Evolutionary conservation across 2,329 filamentous ascomycete genomes (phyloP), one percentile per base, ranked within the genome.

Genomic region (Reticulascus tulasneorum): DNA sequence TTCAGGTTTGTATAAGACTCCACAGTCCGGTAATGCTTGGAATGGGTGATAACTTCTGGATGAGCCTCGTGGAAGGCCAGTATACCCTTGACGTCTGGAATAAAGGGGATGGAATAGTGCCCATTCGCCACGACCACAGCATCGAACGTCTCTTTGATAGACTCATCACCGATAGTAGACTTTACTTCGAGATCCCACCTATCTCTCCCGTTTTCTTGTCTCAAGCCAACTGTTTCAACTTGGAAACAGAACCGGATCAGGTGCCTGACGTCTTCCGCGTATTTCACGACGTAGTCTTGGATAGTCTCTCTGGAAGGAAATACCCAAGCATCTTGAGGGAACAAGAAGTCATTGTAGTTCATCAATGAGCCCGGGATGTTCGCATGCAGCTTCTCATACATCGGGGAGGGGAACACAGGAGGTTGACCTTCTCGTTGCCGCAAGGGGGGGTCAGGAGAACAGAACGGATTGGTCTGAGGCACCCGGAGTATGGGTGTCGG

Each of bases 351-450:
- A 5, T 82, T 82, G 57, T 82, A 96, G 5, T 72, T 67, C 91
- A 97, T 97, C 34, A 96, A 57, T 0, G 71, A 69, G 40, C 84
- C 78, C 0, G 89, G 86, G 30, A 96, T 89, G 57, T 97, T 97
- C 16, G 90, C 89, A 52, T 95, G 83, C 12, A 96, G 67, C 17
- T 73, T 65, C 30, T 88, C 79, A 58, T 96, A 96, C 62, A 95
- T 77, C 4, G 90, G 85, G 13, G 85, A 87, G n/a, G 86, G 70
- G 52, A 91, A 94, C 3, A 79, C 59, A 6, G 83, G 75, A 1
- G 73, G 53, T 8, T 44, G 31, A 23, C 47, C 48, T 7, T 51
- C 46, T 29, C 54, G 51, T 13, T 58, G 54, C 65, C 70, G 77
- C 38, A 80, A 59, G 6, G 86, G 84, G 37, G 73, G 68, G 45